phyloP scores from a whole-genome alignment of 2,329 filamentous ascomycete genomes.

The Stagonosporopsis chrysanthemi region DNA sequence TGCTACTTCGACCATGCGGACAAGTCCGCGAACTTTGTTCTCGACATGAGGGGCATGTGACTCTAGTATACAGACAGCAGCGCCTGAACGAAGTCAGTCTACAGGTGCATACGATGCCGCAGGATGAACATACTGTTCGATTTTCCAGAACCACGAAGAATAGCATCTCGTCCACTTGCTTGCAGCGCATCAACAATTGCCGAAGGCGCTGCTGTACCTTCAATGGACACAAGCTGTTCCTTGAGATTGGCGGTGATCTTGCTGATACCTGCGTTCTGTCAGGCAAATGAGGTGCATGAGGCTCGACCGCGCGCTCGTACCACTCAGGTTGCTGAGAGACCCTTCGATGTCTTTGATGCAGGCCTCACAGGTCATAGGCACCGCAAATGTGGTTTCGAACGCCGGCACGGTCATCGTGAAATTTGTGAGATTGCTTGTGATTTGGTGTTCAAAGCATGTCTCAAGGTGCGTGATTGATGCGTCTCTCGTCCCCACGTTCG shows the following conservation, averaged over 20 bases:
- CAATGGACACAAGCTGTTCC: constrained; percentile 82
- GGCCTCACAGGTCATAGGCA: constrained; percentile 88
- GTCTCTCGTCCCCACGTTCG: constrained; percentile 26
- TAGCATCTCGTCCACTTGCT: constrained; percentile 89
- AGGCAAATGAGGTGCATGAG: constrained; percentile 34
- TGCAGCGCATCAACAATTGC: constrained; percentile 89
- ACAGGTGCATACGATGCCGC: not conserved
- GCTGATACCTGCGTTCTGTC: constrained; percentile 69
- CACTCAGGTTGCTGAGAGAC: constrained; percentile 75
- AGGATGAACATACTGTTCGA: constrained; percentile 73
- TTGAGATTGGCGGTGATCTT: constrained; percentile 84
- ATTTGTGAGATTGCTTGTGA: not conserved
- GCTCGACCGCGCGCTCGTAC: constrained; percentile 50
- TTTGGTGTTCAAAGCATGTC: not conserved
- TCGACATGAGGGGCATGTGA: constrained; percentile 70
- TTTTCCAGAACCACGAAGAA: constrained; percentile 85
- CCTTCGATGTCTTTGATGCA: constrained; percentile 88
- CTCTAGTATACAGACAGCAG: constrained; percentile 95
- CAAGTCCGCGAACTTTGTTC: constrained; percentile 81
- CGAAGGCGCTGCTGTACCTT: constrained; percentile 90
- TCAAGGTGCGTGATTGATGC: constrained; percentile 16
- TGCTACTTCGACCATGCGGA: constrained; percentile 91
- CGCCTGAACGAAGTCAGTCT: constrained; percentile 57
- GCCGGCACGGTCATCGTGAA: constrained; percentile 42
- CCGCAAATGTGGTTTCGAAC: constrained; percentile 86